Evolutionary conservation across 192 early-diverging fungal species (phyloP).

Genomic region (Gamsiella multidivaricata): DNA sequence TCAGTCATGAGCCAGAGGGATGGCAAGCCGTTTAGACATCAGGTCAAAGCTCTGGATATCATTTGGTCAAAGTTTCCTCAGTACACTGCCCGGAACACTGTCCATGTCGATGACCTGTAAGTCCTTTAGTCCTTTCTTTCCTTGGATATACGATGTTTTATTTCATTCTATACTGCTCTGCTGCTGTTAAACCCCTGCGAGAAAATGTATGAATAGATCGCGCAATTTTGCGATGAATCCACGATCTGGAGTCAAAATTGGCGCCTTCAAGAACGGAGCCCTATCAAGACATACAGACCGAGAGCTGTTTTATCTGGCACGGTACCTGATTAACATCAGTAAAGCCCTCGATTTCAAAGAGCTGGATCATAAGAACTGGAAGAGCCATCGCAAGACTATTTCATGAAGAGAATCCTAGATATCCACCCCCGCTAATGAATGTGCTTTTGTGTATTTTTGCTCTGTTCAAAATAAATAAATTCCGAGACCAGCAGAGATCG

Average conservation of each 20-base stretch:
- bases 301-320: slow-evolving; percentile 68
- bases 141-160: too few species aligned
- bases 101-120: slow-evolving; percentile 78
- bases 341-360: slow-evolving; percentile 60
- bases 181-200: too few species aligned
- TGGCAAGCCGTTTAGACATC: slow-evolving; percentile 65
- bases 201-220: slow-evolving; percentile 35
- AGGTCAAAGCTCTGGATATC: slow-evolving; percentile 79
- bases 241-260: slow-evolving; percentile 73
- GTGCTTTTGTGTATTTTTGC: too few species aligned
- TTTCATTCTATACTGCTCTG: not conserved
- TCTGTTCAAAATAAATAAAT: not conserved
- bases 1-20: slow-evolving; percentile 65
- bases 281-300: slow-evolving; percentile 58
- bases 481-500: too few species aligned
- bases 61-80: slow-evolving; percentile 71
- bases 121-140: too few species aligned
- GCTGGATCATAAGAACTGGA: slow-evolving; percentile 70
- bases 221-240: slow-evolving; percentile 84
- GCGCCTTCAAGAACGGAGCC: slow-evolving; percentile 69
- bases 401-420: not conserved
- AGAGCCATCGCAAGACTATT: slow-evolving; percentile 42
- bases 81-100: slow-evolving; percentile 65
- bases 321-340: slow-evolving; percentile 70
- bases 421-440: not conserved